Evolutionary conservation across 2,329 filamentous ascomycete genomes (phyloP).

Genomic region (Botrytis squamosa): DNA sequence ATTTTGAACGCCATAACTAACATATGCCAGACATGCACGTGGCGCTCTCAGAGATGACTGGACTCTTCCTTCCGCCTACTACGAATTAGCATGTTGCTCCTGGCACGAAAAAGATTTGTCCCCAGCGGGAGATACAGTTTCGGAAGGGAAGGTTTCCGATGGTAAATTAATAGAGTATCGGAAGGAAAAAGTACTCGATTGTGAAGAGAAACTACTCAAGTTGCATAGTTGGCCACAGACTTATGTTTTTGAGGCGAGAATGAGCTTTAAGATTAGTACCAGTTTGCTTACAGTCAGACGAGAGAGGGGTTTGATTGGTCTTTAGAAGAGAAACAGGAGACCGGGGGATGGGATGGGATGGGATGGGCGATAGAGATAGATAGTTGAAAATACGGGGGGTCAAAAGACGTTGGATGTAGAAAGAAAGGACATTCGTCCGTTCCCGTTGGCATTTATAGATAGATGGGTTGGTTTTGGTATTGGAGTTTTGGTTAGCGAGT

Average conservation of each 20-base stretch:
- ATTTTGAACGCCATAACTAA: conserved; percentile 22
- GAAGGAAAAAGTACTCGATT: conserved; percentile 54
- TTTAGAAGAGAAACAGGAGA: not conserved
- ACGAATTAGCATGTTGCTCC: conserved; percentile 79
- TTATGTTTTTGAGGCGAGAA: conserved; percentile 71
- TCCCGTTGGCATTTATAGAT: not conserved
- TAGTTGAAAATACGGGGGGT: not conserved
- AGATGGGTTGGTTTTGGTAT: not conserved
- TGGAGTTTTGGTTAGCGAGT: not conserved
- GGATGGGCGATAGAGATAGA: not conserved
- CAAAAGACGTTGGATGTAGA: not conserved
- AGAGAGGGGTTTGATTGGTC: conserved; percentile 32
- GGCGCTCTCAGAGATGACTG: conserved; percentile 67
- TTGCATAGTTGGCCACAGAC: conserved; percentile 69
- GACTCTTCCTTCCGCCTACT: conserved; percentile 70
- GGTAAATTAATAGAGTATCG: conserved; percentile 61
- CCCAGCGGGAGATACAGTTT: conserved; percentile 37
- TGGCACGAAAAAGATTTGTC: conserved; percentile 63
- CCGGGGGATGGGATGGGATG: no score
- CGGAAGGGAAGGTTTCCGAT: conserved; percentile 59
- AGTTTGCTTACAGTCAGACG: conserved; percentile 33
- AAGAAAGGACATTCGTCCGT: not conserved
- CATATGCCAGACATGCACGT: conserved; percentile 47
- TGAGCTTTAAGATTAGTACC: conserved; percentile 59
- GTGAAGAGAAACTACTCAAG: conserved; percentile 63